These are phyloP conservation scores for Pythium rhizo-oryzae DNA, from an alignment of 352 stramenopile genomes.

Conservation along the genomic window DNA sequence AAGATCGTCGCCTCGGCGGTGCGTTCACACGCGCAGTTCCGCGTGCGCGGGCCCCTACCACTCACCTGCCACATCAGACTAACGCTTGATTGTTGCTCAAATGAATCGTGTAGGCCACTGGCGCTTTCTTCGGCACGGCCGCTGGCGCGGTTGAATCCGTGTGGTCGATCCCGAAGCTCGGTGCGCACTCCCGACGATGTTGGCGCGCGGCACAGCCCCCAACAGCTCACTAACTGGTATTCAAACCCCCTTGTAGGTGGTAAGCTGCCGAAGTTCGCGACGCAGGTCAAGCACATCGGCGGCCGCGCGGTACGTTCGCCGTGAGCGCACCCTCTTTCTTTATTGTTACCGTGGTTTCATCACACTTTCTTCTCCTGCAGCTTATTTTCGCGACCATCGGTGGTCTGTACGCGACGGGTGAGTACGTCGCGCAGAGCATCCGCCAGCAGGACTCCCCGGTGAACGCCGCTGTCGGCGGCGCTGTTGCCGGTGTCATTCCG, in stretches of 20 bases:
- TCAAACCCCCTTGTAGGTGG: constrained; percentile 38
- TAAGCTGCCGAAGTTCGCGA: constrained; percentile 81
- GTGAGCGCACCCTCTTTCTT: neutral
- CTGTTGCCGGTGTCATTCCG: constrained; percentile 65
- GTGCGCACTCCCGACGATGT: constrained; percentile 32
- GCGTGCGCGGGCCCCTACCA: neutral
- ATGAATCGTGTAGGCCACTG: constrained; percentile 45
- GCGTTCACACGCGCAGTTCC: constrained; percentile 9
- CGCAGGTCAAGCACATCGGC: constrained; percentile 82
- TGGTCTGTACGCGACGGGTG: constrained; percentile 65
- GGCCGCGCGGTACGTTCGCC: constrained; percentile 55
- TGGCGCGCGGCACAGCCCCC: neutral
- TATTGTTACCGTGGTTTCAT: neutral
- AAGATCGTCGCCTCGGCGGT: constrained; percentile 84
- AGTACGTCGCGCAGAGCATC: constrained; percentile 63
- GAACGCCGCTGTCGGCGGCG: constrained; percentile 70
- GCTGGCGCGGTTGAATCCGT: constrained; percentile 82
- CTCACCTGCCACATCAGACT: neutral
- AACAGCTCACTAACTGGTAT: neutral
- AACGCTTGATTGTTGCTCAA: neutral
- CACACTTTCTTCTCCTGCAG: constrained; percentile 28
- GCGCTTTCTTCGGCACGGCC: constrained; percentile 78
- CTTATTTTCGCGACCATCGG: constrained; percentile 72
- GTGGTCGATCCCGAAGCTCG: constrained; percentile 87
- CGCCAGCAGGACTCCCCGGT: constrained; percentile 72